phyloP scores from a whole-genome alignment of 208 protist genomes.

The Strigomonas oncopelti region DNA sequence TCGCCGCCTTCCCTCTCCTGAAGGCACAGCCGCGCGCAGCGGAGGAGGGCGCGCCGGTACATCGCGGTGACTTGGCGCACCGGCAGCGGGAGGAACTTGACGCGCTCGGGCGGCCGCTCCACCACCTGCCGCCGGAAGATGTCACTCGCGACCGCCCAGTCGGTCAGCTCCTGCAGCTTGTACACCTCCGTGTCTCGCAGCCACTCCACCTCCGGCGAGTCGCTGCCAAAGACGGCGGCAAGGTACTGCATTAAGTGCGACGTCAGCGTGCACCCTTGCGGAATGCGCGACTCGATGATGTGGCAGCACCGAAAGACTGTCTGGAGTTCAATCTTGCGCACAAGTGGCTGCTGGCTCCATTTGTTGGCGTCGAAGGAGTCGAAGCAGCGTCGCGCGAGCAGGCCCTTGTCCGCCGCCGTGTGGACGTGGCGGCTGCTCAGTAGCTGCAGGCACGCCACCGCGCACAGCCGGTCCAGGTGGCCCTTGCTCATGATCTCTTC shows the following conservation, averaged over 20 bases:
- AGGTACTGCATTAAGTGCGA: slow-evolving; percentile 22
- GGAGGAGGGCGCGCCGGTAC: slow-evolving; percentile 38
- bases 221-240: slow-evolving; percentile 35
- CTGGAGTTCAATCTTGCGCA: slow-evolving; percentile 68
- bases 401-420: slow-evolving; percentile 25
- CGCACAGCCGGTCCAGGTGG: slow-evolving; percentile 55
- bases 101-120: slow-evolving; percentile 21
- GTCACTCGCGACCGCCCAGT: slow-evolving; percentile 34
- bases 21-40: slow-evolving; percentile 17
- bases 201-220: slow-evolving; percentile 61
- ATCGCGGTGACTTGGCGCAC: slow-evolving; percentile 49
- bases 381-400: slow-evolving; percentile 32
- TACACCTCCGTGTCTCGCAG: slow-evolving; percentile 72
- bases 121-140: slow-evolving; percentile 42
- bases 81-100: slow-evolving; percentile 61
- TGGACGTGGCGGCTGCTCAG: slow-evolving; percentile 37
- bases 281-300: slow-evolving; percentile 25
- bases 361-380: slow-evolving; percentile 55
- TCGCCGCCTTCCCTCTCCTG: neutral
- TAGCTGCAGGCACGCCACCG: slow-evolving; percentile 70
- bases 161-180: slow-evolving; percentile 28
- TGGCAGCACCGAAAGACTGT: slow-evolving; percentile 78
- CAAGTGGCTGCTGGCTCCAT: slow-evolving; percentile 69
- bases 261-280: slow-evolving; percentile 19
- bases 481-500: slow-evolving; percentile 43